Conservation (phyloP, 2,329 filamentous ascomycete species). For the Aspergillus sp. region DNA sequence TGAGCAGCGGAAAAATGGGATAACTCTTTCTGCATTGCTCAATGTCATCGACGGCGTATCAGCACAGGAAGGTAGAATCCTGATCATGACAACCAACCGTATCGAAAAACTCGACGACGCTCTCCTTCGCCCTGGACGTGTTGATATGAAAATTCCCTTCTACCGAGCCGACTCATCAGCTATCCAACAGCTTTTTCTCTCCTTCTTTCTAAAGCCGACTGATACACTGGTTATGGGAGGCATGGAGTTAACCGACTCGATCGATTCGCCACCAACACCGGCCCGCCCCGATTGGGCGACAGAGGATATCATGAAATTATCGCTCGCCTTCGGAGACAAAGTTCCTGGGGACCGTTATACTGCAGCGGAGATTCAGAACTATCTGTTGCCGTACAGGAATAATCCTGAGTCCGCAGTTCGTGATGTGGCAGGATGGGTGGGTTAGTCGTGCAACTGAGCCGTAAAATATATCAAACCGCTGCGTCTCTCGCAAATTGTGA, state of each 20-base stretch:
- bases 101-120: conserved; percentile 71
- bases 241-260: neutral
- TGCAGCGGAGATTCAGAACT: conserved; percentile 1
- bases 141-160: conserved; percentile 69
- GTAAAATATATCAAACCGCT: no score
- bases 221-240: neutral
- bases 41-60: conserved; percentile 83
- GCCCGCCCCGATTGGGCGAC: neutral
- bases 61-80: conserved; percentile 74
- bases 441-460: no score
- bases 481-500: no score
- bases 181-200: conserved; percentile 5
- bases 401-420: neutral
- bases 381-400: conserved; percentile 5
- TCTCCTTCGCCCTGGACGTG: conserved; percentile 69
- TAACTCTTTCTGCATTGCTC: conserved; percentile 73
- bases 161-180: neutral
- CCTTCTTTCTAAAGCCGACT: conserved; percentile 6
- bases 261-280: neutral
- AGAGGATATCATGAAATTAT: conserved; percentile 1
- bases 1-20: conserved; percentile 36
- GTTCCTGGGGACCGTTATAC: conserved; percentile 1
- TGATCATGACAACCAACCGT: conserved; percentile 81
- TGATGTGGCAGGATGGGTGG: neutral
- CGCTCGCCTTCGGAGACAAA: neutral